Base-by-base conservation (phyloP, 176 grass and related monocot species). In the sorghum (Sorghum bicolor) region DNA sequence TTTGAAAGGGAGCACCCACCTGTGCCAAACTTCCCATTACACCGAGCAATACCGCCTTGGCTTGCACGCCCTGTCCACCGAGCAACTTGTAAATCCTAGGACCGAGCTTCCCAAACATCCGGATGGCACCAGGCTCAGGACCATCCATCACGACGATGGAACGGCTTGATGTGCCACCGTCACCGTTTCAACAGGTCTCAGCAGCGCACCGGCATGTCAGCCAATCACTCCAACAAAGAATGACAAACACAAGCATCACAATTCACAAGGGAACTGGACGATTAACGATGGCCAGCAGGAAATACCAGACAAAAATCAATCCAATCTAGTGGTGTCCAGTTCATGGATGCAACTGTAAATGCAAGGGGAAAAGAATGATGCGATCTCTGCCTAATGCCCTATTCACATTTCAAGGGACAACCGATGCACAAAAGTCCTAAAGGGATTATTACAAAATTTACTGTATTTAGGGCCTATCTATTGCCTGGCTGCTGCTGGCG, bases 81-180 rank as follows among this genome's bases (percentile, higher is more conserved):
- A 99, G 91, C 78, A 96, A 72, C 72, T 99, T 99, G 70, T 88
- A 99, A 58, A 96, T 83, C 74, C 91, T 87, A 12, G 88, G 92
- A 70, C 97, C 87, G 75, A 96, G 81, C 80, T 91, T 94, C 20
- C 89, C 87, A 69, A 99, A 99, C 80, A 96, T 64, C 8, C 48
- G 28, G 16, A 64, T 34, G 20, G 65, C 86, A 20, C 81, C 89
- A 24, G 67, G 66, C 3, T 62, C 81, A 36, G 87, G 81, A n/a
- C n/a, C n/a, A n/a, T n/a, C n/a, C n/a, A n/a, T n/a, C n/a, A n/a
- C n/a, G n/a, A n/a, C n/a, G n/a, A n/a, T n/a, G n/a, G n/a, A n/a
- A n/a, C n/a, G n/a, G n/a, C n/a, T n/a, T n/a, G n/a, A n/a, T n/a
- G n/a, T n/a, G n/a, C n/a, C n/a, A n/a, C n/a, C n/a, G n/a, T n/a